phyloP scores from a whole-genome alignment of 2,329 filamentous ascomycete species.

The Colletotrichum sp. region DNA sequence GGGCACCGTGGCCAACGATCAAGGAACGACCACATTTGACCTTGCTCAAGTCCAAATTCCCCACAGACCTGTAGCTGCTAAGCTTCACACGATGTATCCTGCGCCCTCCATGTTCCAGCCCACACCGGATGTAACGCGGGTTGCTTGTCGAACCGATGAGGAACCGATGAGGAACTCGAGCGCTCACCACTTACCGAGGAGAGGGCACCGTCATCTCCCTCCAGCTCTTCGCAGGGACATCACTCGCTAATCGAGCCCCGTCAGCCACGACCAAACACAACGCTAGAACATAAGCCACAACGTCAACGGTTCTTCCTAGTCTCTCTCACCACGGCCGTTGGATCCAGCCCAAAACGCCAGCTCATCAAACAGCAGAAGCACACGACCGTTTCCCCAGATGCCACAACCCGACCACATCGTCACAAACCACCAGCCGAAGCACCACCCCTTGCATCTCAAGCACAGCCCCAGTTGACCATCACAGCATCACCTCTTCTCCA shows the following conservation, averaged over 20 bases:
- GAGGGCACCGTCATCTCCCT: neutral
- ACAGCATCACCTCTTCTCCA: neutral
- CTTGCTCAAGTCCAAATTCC: neutral
- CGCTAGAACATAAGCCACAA: neutral
- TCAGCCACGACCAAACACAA: neutral
- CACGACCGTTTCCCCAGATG: neutral
- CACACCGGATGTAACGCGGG: neutral
- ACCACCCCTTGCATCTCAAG: neutral
- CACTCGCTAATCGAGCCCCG: neutral
- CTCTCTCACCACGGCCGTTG: neutral
- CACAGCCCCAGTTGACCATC: neutral
- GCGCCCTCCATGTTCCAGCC: neutral
- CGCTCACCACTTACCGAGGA: neutral
- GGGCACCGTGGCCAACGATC: neutral
- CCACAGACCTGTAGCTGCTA: neutral
- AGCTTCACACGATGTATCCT: neutral
- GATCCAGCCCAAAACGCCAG: neutral
- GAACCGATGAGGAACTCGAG: neutral
- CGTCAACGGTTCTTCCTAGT: constrained; percentile 3
- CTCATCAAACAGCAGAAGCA: neutral
- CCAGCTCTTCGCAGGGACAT: neutral
- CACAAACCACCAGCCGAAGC: neutral
- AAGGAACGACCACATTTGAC: neutral
- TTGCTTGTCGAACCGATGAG: neutral
- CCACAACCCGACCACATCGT: neutral